Percentiles rank a stretch among this genome's conserved stretches.
These are phyloP conservation scores for Dioscorea dumetorum DNA, from an alignment of 106 monocot species.

Conservation along the genomic window DNA sequence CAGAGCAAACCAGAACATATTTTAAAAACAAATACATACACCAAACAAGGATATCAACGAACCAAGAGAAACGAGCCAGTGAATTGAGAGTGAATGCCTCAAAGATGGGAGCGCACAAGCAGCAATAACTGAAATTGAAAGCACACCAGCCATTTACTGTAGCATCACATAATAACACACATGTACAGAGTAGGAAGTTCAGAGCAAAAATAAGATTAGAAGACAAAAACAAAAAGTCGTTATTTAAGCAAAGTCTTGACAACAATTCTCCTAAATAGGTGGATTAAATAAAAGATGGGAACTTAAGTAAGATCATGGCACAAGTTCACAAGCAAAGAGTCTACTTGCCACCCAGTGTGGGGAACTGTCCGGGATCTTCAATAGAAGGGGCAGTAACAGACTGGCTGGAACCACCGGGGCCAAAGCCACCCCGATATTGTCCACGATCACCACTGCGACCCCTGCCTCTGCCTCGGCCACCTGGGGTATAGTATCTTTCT, in stretches of 20 bases:
- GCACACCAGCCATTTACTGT: too few species aligned
- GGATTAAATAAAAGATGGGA: neutral
- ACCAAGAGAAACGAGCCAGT: too few species aligned
- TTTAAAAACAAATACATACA: too few species aligned
- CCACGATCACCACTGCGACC: slow-evolving; percentile 6
- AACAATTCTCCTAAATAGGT: neutral
- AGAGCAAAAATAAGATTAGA: neutral
- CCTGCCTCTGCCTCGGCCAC: slow-evolving; percentile 8
- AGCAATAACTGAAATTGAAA: too few species aligned
- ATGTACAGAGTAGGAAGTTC: neutral
- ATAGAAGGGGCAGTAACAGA: slow-evolving; percentile 9
- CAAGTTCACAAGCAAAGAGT: neutral
- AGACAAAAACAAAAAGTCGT: neutral
- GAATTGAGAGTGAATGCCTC: too few species aligned
- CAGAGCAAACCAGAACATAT: too few species aligned
- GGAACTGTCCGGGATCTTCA: slow-evolving; percentile 47
- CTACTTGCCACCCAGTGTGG: slow-evolving; percentile 35
- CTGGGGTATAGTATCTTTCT: neutral
- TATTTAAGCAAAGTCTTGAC: neutral
- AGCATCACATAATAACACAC: neutral
- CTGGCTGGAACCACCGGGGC: neutral
- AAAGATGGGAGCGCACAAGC: too few species aligned
- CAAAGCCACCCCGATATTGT: neutral
- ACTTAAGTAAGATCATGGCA: neutral
- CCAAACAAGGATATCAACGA: too few species aligned